These are phyloP conservation scores for Plectosphaerella plurivora DNA, from an alignment of 2,329 filamentous ascomycete genomes.

Conservation along the genomic window DNA sequence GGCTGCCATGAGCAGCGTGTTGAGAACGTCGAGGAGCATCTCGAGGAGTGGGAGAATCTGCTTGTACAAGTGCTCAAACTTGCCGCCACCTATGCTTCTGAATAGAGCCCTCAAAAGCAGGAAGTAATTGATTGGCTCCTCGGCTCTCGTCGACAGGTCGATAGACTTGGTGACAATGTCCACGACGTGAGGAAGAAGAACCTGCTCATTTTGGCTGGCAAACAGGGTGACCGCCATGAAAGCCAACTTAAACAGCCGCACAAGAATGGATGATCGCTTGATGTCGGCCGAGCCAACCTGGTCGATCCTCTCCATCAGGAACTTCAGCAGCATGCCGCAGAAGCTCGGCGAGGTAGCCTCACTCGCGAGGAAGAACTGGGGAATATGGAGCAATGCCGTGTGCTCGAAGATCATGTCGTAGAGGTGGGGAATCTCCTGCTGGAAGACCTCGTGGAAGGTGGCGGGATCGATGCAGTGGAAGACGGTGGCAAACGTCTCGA, in stretches of 20 bases:
- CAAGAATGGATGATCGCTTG: constrained; percentile 85
- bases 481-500: constrained; percentile 96
- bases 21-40: constrained; percentile 95
- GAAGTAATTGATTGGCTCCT: constrained; percentile 99
- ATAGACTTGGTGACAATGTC: constrained; percentile 98
- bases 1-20: constrained; percentile 87
- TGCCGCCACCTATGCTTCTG: constrained; percentile 90
- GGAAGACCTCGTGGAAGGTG: constrained; percentile 97
- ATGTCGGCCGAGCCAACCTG: constrained; percentile 91
- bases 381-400: constrained; percentile 86
- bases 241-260: constrained; percentile 93
- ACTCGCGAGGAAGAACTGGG: constrained; percentile 97
- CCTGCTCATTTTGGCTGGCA: constrained; percentile 89
- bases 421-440: constrained; percentile 91
- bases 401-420: constrained; percentile 99
- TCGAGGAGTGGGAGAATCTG: constrained; percentile 93
- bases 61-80: constrained; percentile 98
- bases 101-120: constrained; percentile 88
- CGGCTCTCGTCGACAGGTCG: constrained; percentile 88
- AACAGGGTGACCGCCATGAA: constrained; percentile 99
- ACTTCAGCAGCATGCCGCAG: constrained; percentile 95
- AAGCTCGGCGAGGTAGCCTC: constrained; percentile 97
- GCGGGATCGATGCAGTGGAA: constrained; percentile 98
- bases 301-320: constrained; percentile 93
- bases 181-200: constrained; percentile 90